Evolutionary conservation across 768 basidiomycete species (phyloP).

Genomic region (Tubosaeta sp.): DNA sequence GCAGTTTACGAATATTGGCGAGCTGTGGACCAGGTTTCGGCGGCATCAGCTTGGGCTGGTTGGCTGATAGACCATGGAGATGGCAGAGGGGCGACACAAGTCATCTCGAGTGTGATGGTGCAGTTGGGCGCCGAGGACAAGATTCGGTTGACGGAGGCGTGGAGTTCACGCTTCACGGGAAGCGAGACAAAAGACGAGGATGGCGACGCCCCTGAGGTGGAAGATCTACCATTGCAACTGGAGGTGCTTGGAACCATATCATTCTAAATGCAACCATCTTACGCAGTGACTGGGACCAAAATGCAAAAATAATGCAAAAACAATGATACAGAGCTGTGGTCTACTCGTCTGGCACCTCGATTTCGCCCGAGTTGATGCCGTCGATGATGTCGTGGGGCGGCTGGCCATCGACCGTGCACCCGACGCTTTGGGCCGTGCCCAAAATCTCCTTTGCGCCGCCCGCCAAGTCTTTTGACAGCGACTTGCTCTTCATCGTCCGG

Average conservation of each 20-base stretch:
- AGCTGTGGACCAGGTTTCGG: constrained; percentile 32
- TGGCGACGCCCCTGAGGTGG: constrained; percentile 4
- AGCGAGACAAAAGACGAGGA: constrained; percentile 9
- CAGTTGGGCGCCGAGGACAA: constrained; percentile 27
- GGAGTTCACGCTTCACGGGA: constrained; percentile 25
- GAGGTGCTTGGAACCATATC: constrained; percentile 8
- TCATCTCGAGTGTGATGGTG: constrained; percentile 33
- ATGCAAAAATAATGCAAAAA: constrained; percentile 3
- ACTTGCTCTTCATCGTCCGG: constrained; percentile 93
- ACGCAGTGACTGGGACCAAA: neutral
- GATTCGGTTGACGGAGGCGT: constrained; percentile 33
- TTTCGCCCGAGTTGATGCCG: constrained; percentile 75
- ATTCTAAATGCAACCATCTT: constrained; percentile 4
- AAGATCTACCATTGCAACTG: constrained; percentile 11
- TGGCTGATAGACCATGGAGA: constrained; percentile 43
- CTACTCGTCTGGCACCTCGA: constrained; percentile 86
- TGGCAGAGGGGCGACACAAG: constrained; percentile 38
- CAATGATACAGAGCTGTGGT: constrained; percentile 21
- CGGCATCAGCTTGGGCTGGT: constrained; percentile 41
- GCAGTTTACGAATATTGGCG: constrained; percentile 44
- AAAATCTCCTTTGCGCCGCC: constrained; percentile 96
- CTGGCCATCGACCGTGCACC: constrained; percentile 93
- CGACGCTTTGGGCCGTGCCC: constrained; percentile 94
- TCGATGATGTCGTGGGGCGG: constrained; percentile 93
- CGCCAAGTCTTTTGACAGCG: constrained; percentile 85